Percentiles rank a stretch among this genome's conserved stretches.
Conservation (phyloP, 2,329 filamentous ascomycete species). For the Akanthomyces muscarius region DNA sequence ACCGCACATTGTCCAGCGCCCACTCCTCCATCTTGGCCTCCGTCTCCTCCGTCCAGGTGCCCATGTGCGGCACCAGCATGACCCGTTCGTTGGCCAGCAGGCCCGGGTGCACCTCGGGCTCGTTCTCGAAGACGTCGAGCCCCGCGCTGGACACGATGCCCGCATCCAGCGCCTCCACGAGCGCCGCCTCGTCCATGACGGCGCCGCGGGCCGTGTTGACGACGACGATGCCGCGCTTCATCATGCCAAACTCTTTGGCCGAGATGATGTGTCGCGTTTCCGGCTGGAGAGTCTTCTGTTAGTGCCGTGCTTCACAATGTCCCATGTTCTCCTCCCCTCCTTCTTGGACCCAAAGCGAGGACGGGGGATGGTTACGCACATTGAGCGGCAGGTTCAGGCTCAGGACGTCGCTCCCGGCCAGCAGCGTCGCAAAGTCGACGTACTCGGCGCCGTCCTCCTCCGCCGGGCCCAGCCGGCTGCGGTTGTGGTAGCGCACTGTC, state of each 20-base stretch:
- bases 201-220: constrained; percentile 81
- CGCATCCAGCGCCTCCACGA: constrained; percentile 66
- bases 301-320: too few relatives aligned
- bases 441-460: constrained; percentile 58
- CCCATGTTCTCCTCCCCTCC: too few relatives aligned
- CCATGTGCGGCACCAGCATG: constrained; percentile 79
- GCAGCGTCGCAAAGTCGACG: constrained; percentile 68
- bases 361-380: constrained; percentile 37
- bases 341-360: too few relatives aligned
- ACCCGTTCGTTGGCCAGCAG: constrained; percentile 67
- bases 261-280: constrained; percentile 74
- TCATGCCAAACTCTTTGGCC: constrained; percentile 63
- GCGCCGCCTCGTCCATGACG: constrained; percentile 75
- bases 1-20: constrained; percentile 65
- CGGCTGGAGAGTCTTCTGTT: constrained; percentile 30
- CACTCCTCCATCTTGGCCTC: constrained; percentile 69
- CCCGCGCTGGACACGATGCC: constrained; percentile 69
- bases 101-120: constrained; percentile 71
- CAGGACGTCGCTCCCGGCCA: constrained; percentile 68
- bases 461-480: constrained; percentile 55
- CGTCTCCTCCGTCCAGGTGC: constrained; percentile 71
- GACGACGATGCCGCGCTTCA: constrained; percentile 74
- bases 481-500: constrained; percentile 71
- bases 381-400: constrained; percentile 80
- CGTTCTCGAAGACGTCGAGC: constrained; percentile 79